A percentile compares a stretch with the other conserved stretches of the same genome.
These are phyloP conservation scores for Aspergillus sp. DNA, from an alignment of 2,329 filamentous ascomycete species.

Conservation along the genomic window DNA sequence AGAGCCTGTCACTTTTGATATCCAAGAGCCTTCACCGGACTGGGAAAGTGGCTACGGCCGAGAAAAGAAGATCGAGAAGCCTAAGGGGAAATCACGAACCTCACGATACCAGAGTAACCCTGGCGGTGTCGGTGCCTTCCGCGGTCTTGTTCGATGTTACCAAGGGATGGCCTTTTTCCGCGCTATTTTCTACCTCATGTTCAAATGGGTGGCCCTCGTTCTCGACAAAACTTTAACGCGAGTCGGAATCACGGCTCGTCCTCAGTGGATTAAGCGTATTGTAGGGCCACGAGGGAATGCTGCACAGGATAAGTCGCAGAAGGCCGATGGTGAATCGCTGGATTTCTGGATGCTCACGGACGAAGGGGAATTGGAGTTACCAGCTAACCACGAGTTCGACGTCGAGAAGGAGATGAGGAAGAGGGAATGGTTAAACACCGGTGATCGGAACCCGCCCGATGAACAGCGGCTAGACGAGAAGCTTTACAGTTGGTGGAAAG, in stretches of 20 bases:
- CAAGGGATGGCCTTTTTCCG: constrained; percentile 71
- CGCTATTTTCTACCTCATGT: constrained; percentile 67
- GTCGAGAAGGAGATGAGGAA: constrained; percentile 77
- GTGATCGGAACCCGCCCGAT: constrained; percentile 45
- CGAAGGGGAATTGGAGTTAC: constrained; percentile 55
- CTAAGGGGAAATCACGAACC: constrained; percentile 33
- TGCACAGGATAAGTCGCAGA: constrained; percentile 13
- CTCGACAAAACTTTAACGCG: constrained; percentile 55
- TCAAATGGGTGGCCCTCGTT: constrained; percentile 58
- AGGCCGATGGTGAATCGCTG: constrained; percentile 27
- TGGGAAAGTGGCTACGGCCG: constrained; percentile 50
- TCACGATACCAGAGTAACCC: constrained; percentile 36
- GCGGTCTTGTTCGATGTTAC: constrained; percentile 75
- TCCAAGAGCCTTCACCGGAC: constrained; percentile 29
- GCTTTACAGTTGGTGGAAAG: constrained; percentile 81
- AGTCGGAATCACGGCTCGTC: constrained; percentile 61
- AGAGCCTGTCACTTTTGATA: constrained; percentile 35
- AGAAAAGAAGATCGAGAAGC: constrained; percentile 47
- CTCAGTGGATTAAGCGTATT: constrained; percentile 59
- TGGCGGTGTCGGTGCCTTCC: constrained; percentile 74
- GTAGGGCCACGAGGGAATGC: constrained; percentile 29
- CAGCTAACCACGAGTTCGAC: constrained; percentile 67
- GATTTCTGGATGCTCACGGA: constrained; percentile 57
- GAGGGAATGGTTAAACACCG: constrained; percentile 50
- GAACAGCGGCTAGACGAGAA: constrained; percentile 70